Percentiles rank a stretch among this genome's conserved stretches.
These are phyloP conservation scores for Populus davidiana DNA, from an alignment of 345 rosid genomes.

Conservation along the genomic window DNA sequence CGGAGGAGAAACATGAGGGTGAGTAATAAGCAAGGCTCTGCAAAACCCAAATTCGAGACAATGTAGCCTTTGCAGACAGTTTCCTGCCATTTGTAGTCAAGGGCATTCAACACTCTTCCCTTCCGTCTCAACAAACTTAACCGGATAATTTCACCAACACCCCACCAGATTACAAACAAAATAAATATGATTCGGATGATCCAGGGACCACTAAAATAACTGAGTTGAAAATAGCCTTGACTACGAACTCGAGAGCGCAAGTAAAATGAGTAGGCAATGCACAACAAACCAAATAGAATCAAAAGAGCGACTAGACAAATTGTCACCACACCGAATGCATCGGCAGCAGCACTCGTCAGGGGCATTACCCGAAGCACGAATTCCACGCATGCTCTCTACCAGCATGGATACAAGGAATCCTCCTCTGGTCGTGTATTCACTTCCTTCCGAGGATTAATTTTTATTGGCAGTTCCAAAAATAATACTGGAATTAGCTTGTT, in stretches of 20 bases:
- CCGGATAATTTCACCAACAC: constrained; percentile 74
- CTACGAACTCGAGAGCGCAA: constrained; percentile 70
- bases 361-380: constrained; percentile 99
- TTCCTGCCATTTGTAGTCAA: constrained; percentile 79
- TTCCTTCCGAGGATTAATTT: constrained; percentile 34
- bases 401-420: constrained; percentile 89
- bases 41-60: constrained; percentile 86
- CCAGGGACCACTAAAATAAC: constrained; percentile 91
- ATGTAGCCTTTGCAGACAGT: constrained; percentile 84
- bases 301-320: constrained; percentile 77
- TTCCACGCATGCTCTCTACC: constrained; percentile 99
- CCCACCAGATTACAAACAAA: constrained; percentile 68
- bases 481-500: constrained; percentile 13
- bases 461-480: constrained; percentile 19
- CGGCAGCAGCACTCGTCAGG: constrained; percentile 91
- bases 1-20: constrained; percentile 82
- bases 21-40: constrained; percentile 93
- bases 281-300: constrained; percentile 66
- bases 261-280: constrained; percentile 76
- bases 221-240: constrained; percentile 53
- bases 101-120: constrained; percentile 49
- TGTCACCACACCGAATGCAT: constrained; percentile 95
- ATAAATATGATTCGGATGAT: constrained; percentile 64
- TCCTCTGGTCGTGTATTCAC: constrained; percentile 32
- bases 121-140: constrained; percentile 64